Conservation (phyloP, 2,329 filamentous ascomycete genomes). For the Xenoacremonium recifei region DNA sequence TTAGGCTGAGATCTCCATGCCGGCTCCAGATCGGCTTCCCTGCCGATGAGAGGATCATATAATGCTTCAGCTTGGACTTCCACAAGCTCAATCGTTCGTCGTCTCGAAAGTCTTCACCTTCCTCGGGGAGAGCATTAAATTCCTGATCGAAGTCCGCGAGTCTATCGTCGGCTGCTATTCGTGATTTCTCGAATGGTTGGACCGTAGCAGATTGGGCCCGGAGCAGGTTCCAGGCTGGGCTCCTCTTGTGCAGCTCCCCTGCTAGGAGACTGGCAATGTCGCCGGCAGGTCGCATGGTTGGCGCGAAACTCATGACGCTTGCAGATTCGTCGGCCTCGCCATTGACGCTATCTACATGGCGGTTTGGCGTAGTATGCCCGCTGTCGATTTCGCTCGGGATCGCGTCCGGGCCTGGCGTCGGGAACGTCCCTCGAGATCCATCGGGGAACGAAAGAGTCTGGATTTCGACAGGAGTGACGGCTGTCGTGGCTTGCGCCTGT, state of each 20-base stretch:
- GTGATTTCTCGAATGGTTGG: conserved; percentile 59
- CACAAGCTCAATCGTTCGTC: conserved; percentile 68
- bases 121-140: conserved; percentile 70
- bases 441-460: conserved; percentile 74
- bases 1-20: conserved; percentile 84
- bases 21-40: conserved; percentile 97
- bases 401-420: conserved; percentile 35
- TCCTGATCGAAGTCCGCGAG: conserved; percentile 71
- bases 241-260: conserved; percentile 65
- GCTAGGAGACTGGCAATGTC: conserved; percentile 82
- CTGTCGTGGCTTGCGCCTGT: conserved; percentile 75
- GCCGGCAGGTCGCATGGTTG: conserved; percentile 59
- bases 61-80: conserved; percentile 95
- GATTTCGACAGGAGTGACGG: conserved; percentile 77
- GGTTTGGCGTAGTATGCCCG: conserved; percentile 39
- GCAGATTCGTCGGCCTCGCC: conserved; percentile 61
- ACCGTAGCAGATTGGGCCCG: conserved; percentile 59
- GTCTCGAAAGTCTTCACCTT: conserved; percentile 41
- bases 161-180: conserved; percentile 44
- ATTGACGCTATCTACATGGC: conserved; percentile 27
- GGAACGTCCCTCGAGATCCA: conserved; percentile 64
- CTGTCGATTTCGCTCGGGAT: conserved; percentile 39
- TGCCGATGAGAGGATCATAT: conserved; percentile 91
- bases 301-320: conserved; percentile 66
- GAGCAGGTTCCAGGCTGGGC: conserved; percentile 67